Evolutionary conservation across 2,329 filamentous ascomycete genomes (phyloP), one percentile per base, ranked within the genome.

Genomic region (Colletotrichum sp.): DNA sequence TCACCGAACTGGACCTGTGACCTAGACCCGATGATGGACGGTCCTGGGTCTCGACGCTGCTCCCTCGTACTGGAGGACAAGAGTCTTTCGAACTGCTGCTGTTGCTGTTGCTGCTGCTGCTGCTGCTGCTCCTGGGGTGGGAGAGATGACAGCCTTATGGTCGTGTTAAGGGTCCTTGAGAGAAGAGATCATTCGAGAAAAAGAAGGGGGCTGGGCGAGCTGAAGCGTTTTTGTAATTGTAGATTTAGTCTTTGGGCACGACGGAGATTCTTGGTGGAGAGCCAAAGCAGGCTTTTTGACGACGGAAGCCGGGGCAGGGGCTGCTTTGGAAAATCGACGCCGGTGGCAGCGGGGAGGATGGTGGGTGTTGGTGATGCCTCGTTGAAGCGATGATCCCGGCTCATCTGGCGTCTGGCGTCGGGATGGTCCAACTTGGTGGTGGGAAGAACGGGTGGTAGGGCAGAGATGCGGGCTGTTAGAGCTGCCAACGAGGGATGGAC

Each of bases 331-430:
- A 62, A 28, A 61, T 43, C 56, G 52, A 64, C 39, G 30, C 34
- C n/a, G 39, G 39, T 48, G 39, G 18, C 39, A 56, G 30, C 43
- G 70, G 64, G 58, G 36, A 64, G 65, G 64, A 74, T 64, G 70
- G 74, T 73, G 73, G 64, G 55, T 75, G 73, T 73, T 73, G 70
- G 64, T 25, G 70, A 75, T 73, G 56, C 16, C 27, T 48, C 56
- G 39, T 75, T 69, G 58, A 22, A 75, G 73, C 74, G 64, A 75
- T 75, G 70, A 75, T 75, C 74, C 74, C 64, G 58, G 74, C 30
- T 75, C 36, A 61, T 5, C 36, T 66, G 66, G 71, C 28, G 18
- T 39, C 25, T 65, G 39, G 39, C 39, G 39, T 48, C 39, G 34
- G 28, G 36, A 70, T 52, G 70, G 64, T 22, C 25, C 36, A 48